Evolutionary conservation across 495 filamentous ascomycete species (phyloP).

Genomic region (Penicillium chermesinum): DNA sequence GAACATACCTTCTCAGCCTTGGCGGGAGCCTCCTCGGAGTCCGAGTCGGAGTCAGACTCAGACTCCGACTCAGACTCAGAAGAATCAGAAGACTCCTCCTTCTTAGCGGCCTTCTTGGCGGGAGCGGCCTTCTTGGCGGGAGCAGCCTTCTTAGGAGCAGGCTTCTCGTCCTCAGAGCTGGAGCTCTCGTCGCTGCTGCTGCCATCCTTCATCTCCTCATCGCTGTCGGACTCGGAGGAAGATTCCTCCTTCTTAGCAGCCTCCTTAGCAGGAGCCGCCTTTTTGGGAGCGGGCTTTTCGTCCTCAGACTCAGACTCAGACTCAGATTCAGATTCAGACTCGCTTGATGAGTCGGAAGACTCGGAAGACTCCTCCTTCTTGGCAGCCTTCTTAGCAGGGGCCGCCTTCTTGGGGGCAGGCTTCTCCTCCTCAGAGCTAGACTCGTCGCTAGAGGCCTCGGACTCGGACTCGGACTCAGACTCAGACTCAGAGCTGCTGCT

Average conservation of each 20-base stretch:
- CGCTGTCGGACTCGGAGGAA: conserved; percentile 27
- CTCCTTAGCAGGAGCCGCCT: conserved; percentile 24
- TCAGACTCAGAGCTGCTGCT: conserved; percentile 48
- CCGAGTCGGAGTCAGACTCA: conserved; percentile 20
- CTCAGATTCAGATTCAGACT: conserved; percentile 37
- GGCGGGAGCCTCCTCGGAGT: conserved; percentile 33
- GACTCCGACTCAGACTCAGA: conserved; percentile 29
- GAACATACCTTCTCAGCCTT: conserved; percentile 37
- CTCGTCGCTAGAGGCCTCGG: conserved; percentile 18
- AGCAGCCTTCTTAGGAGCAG: conserved; percentile 22
- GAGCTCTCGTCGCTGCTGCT: conserved; percentile 22
- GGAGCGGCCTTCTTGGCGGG: conserved; percentile 8
- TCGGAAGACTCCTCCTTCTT: conserved; percentile 29
- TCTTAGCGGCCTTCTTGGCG: conserved; percentile 22
- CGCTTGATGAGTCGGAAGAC: too few relatives aligned
- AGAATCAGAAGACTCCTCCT: conserved; percentile 26
- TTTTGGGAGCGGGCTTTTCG: conserved; percentile 35
- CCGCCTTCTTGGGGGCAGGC: conserved; percentile 30
- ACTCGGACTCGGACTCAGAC: conserved; percentile 29
- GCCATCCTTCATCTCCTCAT: conserved; percentile 30
- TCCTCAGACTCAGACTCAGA: conserved; percentile 29
- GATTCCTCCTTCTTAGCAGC: conserved; percentile 26
- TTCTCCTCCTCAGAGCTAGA: too few relatives aligned
- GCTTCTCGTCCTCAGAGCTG: conserved; percentile 30
- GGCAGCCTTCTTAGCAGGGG: conserved; percentile 27